Base-by-base conservation (phyloP, 2,329 filamentous ascomycete genomes). In the Fusarium liriodendri region DNA sequence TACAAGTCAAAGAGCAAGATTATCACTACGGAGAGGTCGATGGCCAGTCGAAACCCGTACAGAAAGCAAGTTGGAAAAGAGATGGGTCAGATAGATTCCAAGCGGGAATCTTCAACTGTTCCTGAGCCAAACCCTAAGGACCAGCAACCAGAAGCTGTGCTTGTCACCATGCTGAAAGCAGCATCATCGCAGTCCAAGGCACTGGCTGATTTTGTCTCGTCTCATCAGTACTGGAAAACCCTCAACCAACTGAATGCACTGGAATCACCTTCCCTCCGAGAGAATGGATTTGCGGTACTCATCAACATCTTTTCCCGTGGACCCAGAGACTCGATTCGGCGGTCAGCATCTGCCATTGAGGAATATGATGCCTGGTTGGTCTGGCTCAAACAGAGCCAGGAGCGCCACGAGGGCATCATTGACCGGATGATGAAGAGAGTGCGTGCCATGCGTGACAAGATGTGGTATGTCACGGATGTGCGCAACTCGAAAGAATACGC, bases 401-500 rank as follows among this genome's bases (percentile, higher is more conserved):
- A 95, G 77, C 90, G 93, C 4, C 91, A 95, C 57, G 94, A 96
- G 77, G 89, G 88, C 4, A 88, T 91, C 14, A 92, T 95, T 38
- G 92, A 95, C 45, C 87, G 90, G 6, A 94, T 95, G 89, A 93
- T 94, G 87, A 87, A 88, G 67, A 90, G 90, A 6, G 87, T 97
- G 40, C 90, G 92, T 66, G 91, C 93, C 25, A 87, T 98, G 42
- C 91, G 97, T 47, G 94, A 98, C 81, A 98, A 98, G 86, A 98
- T 98, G 94, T 99, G 97, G 97, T 99, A 97, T 81, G 94, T 97
- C 69, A 96, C 94, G 1, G 95, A 98, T 81, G 95, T 98, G 32
- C 93, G 94, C 71, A 95, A 96, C 77, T 98, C 97, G 5, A 93
- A 92, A 58, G 91, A 92, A 11, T 98, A 98, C 78, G 94, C 97